Evolutionary conservation across 2,329 filamentous ascomycete species (phyloP), one percentile per base, ranked within the genome.

Genomic region (Sclerotinia borealis): DNA sequence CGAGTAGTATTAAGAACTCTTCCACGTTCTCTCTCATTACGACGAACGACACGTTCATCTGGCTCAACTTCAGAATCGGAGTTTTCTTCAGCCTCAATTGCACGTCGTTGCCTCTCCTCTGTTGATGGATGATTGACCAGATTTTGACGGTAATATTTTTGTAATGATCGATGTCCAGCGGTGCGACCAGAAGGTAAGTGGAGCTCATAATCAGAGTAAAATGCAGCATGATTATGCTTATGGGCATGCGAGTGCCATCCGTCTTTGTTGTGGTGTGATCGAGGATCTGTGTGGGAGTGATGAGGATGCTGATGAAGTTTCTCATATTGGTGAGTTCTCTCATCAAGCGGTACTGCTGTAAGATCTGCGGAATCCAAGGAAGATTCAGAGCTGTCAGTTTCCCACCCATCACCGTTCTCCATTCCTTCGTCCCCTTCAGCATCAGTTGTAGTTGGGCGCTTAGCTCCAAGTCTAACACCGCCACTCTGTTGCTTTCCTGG

Each of bases 91-190:
- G 77, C 77, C 66, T 88, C 83, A 64, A 91, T 83, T 6, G 85
- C 82, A 64, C 88, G 80, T 70, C 85, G 86, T 69, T 88, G 83
- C 61, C 90, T 88, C 77, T 96, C 92, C 64, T 90, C 89, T 0
- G 87, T 79, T 2, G 90, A 87, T 2, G 92, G 92, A 75, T 96
- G 89, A 75, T 86, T 90, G 76, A 89, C 87, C 49, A 99, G 81
- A 77, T 98, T 98, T 79, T 99, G 95, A 65, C 91, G 88, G 79
- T 87, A 99, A 78, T 98, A 98, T 69, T 85, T 87, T 73, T 90
- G 89, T 61, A 96, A 78, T 9, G 91, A 95, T 54, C 95, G 86
- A 75, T 99, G 95, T 45, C 95, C 95, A 43, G 96, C 92, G 9
- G 90, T 90, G 66, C 90, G 89, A 60, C 95, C 95, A 5, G 90